Evolutionary conservation across 208 protist species (phyloP).

Genomic region (Balamuthia mandrillaris): DNA sequence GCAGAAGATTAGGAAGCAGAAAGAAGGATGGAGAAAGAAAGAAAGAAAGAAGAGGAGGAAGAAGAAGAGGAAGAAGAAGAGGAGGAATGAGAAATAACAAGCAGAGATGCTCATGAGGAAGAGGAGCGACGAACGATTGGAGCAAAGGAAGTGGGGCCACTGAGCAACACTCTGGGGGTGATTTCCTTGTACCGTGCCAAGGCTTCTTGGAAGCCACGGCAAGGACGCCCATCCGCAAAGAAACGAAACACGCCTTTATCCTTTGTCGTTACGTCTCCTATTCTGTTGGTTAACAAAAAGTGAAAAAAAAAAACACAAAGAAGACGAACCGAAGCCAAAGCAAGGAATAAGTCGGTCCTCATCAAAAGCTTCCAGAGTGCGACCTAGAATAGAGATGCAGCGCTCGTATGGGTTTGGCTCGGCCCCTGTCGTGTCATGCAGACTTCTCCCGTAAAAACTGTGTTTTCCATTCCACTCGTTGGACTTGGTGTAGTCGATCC

Average conservation of each 20-base stretch:
- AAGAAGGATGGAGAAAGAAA: neutral
- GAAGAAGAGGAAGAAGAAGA: neutral
- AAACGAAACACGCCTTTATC: neutral
- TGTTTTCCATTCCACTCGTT: constrained; percentile 39
- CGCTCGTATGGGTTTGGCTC: constrained; percentile 10
- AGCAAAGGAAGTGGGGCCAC: constrained; percentile 37
- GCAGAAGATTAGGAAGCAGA: neutral
- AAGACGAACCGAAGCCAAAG: constrained; percentile 37
- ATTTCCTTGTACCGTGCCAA: constrained; percentile 27
- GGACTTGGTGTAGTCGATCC: constrained; percentile 66
- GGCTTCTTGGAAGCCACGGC: constrained; percentile 15
- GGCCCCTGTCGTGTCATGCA: constrained; percentile 48
- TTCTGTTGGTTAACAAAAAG: neutral
- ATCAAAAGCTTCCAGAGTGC: constrained; percentile 8
- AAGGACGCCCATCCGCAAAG: neutral
- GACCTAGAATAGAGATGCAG: constrained; percentile 12
- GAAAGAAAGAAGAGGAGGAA: neutral
- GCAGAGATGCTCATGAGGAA: neutral
- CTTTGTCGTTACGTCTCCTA: neutral
- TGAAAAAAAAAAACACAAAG: neutral
- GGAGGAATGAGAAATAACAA: neutral
- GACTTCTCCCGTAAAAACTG: constrained; percentile 60
- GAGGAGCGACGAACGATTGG: neutral
- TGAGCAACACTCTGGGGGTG: neutral
- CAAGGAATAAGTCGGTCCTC: constrained; percentile 49